These are phyloP conservation scores for Dothistroma pini DNA, from an alignment of 2,329 filamentous ascomycete genomes.

Conservation along the genomic window DNA sequence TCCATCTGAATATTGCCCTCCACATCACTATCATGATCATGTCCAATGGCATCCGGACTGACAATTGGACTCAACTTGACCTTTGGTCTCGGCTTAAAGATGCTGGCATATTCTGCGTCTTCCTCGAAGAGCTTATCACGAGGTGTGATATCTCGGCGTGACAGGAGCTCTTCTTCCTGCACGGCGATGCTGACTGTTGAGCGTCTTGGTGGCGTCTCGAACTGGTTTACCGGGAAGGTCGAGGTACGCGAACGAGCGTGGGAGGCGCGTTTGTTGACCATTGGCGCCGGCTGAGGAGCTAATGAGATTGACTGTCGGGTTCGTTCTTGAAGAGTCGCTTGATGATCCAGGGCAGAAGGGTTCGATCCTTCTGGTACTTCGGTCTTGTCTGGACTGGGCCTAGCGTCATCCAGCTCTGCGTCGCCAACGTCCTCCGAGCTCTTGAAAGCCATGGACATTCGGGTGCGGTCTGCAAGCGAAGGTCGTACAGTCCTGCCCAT, in stretches of 20 bases:
- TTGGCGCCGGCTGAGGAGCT: constrained; percentile 40
- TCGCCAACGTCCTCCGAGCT: constrained; percentile 20
- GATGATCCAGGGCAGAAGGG: not conserved
- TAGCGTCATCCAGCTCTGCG: constrained; percentile 15
- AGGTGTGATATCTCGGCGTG: constrained; percentile 46
- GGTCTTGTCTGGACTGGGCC: not conserved
- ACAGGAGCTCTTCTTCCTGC: constrained; percentile 1
- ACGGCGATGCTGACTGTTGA: constrained; percentile 15
- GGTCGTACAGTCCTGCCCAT: constrained; percentile 28
- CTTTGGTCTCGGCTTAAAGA: constrained; percentile 81
- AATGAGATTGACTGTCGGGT: constrained; percentile 77
- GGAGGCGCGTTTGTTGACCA: constrained; percentile 28
- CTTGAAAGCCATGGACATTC: constrained; percentile 43
- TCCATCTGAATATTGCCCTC: not conserved
- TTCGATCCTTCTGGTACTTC: not conserved
- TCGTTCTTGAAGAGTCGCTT: constrained; percentile 60
- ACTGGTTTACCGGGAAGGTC: constrained; percentile 53
- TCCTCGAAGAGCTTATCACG: constrained; percentile 67
- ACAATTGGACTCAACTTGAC: constrained; percentile 67
- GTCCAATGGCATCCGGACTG: constrained; percentile 13
- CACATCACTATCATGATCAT: constrained; percentile 1
- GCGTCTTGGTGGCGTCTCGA: constrained; percentile 47
- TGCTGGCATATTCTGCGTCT: constrained; percentile 71
- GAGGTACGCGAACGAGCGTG: constrained; percentile 34
- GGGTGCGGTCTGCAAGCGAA: constrained; percentile 46